Evolutionary conservation across 2,329 filamentous ascomycete genomes (phyloP).

Genomic region (Colletotrichum sp.): DNA sequence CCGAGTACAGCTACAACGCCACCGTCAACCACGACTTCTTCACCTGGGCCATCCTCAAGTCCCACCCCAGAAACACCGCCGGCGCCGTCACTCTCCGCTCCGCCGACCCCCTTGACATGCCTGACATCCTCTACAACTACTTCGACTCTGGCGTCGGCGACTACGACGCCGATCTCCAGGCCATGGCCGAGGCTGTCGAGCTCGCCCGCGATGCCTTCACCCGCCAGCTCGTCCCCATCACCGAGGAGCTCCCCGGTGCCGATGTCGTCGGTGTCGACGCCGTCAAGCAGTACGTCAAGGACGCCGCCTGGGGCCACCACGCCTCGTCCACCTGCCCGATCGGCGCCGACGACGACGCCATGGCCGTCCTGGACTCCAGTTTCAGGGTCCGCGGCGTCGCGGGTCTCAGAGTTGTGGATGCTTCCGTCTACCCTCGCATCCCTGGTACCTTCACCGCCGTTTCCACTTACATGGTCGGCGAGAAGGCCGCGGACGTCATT

Average conservation of each 20-base stretch:
- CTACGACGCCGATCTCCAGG: slow-evolving; percentile 53
- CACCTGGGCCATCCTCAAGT: slow-evolving; percentile 60
- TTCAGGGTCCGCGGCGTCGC: slow-evolving; percentile 51
- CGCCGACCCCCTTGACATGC: slow-evolving; percentile 66
- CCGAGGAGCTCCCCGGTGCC: slow-evolving; percentile 23
- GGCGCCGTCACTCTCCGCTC: slow-evolving; percentile 68
- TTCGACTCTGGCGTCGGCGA: slow-evolving; percentile 57
- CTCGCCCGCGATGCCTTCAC: slow-evolving; percentile 52
- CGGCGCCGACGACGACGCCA: slow-evolving; percentile 32
- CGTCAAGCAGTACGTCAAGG: slow-evolving; percentile 30
- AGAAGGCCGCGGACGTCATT: slow-evolving; percentile 38
- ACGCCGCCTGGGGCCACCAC: slow-evolving; percentile 38
- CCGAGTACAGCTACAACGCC: slow-evolving; percentile 36
- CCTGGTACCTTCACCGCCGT: slow-evolving; percentile 37
- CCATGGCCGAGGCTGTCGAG: slow-evolving; percentile 60
- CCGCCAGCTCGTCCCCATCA: slow-evolving; percentile 25
- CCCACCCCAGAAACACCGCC: slow-evolving; percentile 65
- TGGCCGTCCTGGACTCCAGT: slow-evolving; percentile 52
- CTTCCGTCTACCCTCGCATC: slow-evolving; percentile 46
- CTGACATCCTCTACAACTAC: slow-evolving; percentile 68
- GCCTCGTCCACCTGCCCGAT: slow-evolving; percentile 38
- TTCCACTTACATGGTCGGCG: slow-evolving; percentile 35
- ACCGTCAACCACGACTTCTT: slow-evolving; percentile 42
- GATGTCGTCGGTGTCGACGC: slow-evolving; percentile 21
- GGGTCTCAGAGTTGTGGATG: slow-evolving; percentile 51